Evolutionary conservation across 768 basidiomycete genomes (phyloP).

Genomic region (Leucosporidium yakuticum): DNA sequence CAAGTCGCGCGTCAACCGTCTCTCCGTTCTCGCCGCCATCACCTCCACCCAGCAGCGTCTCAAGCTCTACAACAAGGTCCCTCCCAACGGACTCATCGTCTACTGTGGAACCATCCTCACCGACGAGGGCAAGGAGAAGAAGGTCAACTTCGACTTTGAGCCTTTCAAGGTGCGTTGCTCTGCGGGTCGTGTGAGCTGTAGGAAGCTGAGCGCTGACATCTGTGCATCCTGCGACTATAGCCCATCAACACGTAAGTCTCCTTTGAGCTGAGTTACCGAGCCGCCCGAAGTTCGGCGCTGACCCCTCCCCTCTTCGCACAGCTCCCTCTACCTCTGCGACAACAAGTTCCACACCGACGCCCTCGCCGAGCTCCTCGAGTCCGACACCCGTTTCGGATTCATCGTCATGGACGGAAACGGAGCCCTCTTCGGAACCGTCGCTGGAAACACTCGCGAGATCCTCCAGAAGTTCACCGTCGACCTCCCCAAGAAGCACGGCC

Average conservation of each 20-base stretch:
- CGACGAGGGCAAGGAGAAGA: constrained; percentile 97
- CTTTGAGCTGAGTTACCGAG: neutral
- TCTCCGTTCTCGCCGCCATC: constrained; percentile 95
- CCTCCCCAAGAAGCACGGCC: constrained; percentile 98
- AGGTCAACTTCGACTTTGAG: constrained; percentile 82
- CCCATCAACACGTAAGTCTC: constrained; percentile 73
- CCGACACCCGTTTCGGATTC: constrained; percentile 95
- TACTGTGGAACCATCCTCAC: constrained; percentile 98
- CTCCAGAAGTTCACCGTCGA: constrained; percentile 99
- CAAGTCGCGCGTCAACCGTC: constrained; percentile 95
- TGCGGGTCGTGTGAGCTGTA: neutral
- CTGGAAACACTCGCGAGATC: constrained; percentile 95
- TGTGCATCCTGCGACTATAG: neutral
- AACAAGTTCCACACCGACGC: constrained; percentile 99
- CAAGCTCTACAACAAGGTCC: constrained; percentile 92
- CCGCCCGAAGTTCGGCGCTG: neutral
- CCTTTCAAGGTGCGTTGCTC: constrained; percentile 64
- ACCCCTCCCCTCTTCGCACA: constrained; percentile 45
- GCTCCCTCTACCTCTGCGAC: constrained; percentile 93
- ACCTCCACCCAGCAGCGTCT: constrained; percentile 96
- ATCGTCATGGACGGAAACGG: constrained; percentile 99
- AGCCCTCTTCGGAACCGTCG: constrained; percentile 87
- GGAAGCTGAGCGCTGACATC: neutral
- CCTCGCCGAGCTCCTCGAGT: constrained; percentile 89
- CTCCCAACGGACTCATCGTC: constrained; percentile 87